These are phyloP conservation scores for Phyllosticta paracitricarpa DNA, from an alignment of 2,329 filamentous ascomycete species.

Conservation along the genomic window DNA sequence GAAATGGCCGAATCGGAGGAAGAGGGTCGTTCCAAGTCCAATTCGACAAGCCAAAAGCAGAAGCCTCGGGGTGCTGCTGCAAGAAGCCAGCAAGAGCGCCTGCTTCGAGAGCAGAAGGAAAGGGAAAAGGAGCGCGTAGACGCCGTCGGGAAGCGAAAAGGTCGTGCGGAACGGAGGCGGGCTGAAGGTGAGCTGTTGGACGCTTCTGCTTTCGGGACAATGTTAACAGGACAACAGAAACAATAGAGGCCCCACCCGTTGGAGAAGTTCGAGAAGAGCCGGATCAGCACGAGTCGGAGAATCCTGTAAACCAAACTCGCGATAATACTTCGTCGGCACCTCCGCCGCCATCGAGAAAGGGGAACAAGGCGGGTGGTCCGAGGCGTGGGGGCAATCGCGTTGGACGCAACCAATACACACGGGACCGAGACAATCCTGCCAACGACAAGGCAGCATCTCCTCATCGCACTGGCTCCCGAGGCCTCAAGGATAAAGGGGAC, in stretches of 20 bases:
- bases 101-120: slow-evolving; percentile 50
- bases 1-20: slow-evolving; percentile 62
- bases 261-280: slow-evolving; percentile 16
- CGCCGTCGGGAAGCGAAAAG: slow-evolving; percentile 69
- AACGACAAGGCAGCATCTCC: slow-evolving; percentile 6
- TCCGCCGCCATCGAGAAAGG: slow-evolving; percentile 1
- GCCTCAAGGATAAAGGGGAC: slow-evolving; percentile 4
- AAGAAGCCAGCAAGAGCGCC: slow-evolving; percentile 48
- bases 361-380: neutral
- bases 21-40: slow-evolving; percentile 37
- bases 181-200: slow-evolving; percentile 54
- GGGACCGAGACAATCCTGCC: slow-evolving; percentile 15
- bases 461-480: neutral
- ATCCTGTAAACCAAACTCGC: neutral
- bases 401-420: slow-evolving; percentile 30
- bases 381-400: slow-evolving; percentile 14
- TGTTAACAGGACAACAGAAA: neutral
- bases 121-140: slow-evolving; percentile 65
- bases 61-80: slow-evolving; percentile 38
- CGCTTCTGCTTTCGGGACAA: neutral
- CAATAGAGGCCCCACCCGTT: neutral
- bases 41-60: slow-evolving; percentile 29
- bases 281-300: slow-evolving; percentile 14
- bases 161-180: slow-evolving; percentile 68
- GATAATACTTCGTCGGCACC: slow-evolving; percentile 5